These are phyloP conservation scores for Cladophialophora immunda DNA, from an alignment of 2,329 filamentous ascomycete species.

Conservation along the genomic window DNA sequence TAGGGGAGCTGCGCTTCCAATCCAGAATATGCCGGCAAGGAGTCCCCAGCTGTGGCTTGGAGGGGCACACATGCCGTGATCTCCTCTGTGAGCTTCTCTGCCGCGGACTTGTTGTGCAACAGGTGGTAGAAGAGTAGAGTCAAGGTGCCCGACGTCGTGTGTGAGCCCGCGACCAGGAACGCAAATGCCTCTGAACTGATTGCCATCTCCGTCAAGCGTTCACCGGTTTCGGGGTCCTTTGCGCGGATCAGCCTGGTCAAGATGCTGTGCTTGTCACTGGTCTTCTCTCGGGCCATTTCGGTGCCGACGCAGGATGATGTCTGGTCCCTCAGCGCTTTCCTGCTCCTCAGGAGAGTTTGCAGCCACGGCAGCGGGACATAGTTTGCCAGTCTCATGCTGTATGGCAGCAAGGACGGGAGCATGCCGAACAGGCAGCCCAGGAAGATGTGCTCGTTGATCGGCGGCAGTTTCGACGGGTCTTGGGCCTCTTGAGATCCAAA, in stretches of 20 bases:
- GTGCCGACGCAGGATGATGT: conserved; percentile 14
- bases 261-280: conserved; percentile 22
- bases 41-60: background rate
- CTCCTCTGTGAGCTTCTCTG: conserved; percentile 24
- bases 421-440: conserved; percentile 26
- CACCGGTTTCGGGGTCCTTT: conserved; percentile 27
- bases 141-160: conserved; percentile 53
- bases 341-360: conserved; percentile 21
- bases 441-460: conserved; percentile 32
- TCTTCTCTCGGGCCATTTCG: conserved; percentile 24
- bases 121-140: conserved; percentile 53
- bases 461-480: conserved; percentile 24
- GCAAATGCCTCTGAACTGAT: conserved; percentile 31
- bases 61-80: conserved; percentile 9
- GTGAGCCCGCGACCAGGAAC: conserved; percentile 44
- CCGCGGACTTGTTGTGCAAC: conserved; percentile 39
- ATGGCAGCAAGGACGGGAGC: conserved; percentile 28
- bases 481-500: conserved; percentile 41
- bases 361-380: conserved; percentile 29
- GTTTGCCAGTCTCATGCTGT: conserved; percentile 17
- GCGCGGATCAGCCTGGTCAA: conserved; percentile 26
- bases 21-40: conserved; percentile 20
- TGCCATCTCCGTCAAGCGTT: conserved; percentile 17
- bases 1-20: conserved; percentile 31
- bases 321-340: conserved; percentile 21